Evolutionary conservation across 495 filamentous ascomycete genomes (phyloP).

Genomic region (Lasiosphaeris hirsuta): DNA sequence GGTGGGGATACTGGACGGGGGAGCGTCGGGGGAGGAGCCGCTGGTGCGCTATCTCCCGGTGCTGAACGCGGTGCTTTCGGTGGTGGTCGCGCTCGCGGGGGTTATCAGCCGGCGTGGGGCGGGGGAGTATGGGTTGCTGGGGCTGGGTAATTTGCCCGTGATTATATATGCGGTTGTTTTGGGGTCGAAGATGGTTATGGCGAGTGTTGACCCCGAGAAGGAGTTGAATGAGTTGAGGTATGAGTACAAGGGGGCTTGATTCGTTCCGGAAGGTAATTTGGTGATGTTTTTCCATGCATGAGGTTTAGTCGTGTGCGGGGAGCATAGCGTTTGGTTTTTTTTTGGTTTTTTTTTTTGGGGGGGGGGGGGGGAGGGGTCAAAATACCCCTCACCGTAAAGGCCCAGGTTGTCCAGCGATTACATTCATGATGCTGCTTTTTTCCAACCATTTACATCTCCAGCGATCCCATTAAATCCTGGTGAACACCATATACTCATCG

Average conservation of each 20-base stretch:
- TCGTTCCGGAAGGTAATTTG: background rate
- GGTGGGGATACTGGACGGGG: background rate
- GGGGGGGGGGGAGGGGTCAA: too few relatives aligned
- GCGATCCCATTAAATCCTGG: too few relatives aligned
- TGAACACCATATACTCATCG: too few relatives aligned
- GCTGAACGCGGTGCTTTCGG: conserved; percentile 45
- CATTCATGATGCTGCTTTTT: too few relatives aligned
- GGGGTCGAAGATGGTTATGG: conserved; percentile 50
- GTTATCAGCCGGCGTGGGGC: too few relatives aligned
- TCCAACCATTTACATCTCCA: too few relatives aligned
- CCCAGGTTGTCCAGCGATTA: too few relatives aligned
- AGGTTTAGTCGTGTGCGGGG: background rate
- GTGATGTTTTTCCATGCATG: background rate
- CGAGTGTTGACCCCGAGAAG: conserved; percentile 50
- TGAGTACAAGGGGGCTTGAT: conserved; percentile 58
- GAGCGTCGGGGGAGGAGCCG: conserved; percentile 22
- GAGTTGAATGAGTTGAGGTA: conserved; percentile 55
- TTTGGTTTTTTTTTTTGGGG: too few relatives aligned
- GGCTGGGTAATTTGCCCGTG: conserved; percentile 38
- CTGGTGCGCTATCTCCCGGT: conserved; percentile 46
- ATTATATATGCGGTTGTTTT: conserved; percentile 48
- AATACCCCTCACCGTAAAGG: too few relatives aligned
- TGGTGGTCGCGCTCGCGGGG: conserved; percentile 34
- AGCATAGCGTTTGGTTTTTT: too few relatives aligned
- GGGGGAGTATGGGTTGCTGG: conserved; percentile 4